phyloP scores from a whole-genome alignment of 75 land plant species.

The Sequoia sempervirens region DNA sequence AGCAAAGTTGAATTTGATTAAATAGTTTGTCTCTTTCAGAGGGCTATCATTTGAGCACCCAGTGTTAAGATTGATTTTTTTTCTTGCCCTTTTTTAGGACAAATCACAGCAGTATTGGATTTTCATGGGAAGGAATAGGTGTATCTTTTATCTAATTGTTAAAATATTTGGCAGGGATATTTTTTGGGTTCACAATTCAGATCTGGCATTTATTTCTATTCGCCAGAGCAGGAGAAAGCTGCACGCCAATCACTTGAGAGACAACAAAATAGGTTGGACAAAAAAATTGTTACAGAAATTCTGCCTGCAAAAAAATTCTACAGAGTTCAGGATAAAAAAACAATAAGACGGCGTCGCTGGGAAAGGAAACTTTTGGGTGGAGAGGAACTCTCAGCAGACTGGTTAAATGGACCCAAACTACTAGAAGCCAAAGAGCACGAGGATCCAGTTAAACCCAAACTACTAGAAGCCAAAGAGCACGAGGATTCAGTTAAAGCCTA shows the following conservation, averaged over 20 bases:
- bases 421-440: slow-evolving; percentile 13
- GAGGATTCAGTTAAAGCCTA: slow-evolving; percentile 83
- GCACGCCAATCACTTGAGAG: slow-evolving; percentile 61
- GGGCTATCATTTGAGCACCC: background rate
- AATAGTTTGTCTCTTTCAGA: background rate
- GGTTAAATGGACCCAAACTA: slow-evolving; percentile 57
- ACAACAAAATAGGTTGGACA: slow-evolving; percentile 57
- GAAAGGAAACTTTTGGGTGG: slow-evolving; percentile 77
- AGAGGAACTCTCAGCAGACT: slow-evolving; percentile 39
- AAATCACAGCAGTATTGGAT: background rate
- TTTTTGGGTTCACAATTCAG: slow-evolving; percentile 65
- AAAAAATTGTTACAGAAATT: slow-evolving; percentile 80
- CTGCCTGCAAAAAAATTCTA: slow-evolving; percentile 94
- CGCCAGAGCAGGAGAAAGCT: slow-evolving; percentile 81
- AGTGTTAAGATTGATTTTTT: background rate
- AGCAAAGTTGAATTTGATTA: background rate
- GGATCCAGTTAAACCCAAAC: slow-evolving; percentile 76
- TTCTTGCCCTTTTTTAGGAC: background rate
- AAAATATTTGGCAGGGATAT: slow-evolving; percentile 34
- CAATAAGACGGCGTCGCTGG: slow-evolving; percentile 52
- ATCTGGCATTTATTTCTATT: slow-evolving; percentile 86
- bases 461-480: slow-evolving; percentile 22
- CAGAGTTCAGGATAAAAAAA: slow-evolving; percentile 69
- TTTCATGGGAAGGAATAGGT: background rate
- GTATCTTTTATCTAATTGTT: background rate